These are phyloP conservation scores for Strobilomyces dryophilus DNA, from an alignment of 768 basidiomycete genomes.

Conservation along the genomic window DNA sequence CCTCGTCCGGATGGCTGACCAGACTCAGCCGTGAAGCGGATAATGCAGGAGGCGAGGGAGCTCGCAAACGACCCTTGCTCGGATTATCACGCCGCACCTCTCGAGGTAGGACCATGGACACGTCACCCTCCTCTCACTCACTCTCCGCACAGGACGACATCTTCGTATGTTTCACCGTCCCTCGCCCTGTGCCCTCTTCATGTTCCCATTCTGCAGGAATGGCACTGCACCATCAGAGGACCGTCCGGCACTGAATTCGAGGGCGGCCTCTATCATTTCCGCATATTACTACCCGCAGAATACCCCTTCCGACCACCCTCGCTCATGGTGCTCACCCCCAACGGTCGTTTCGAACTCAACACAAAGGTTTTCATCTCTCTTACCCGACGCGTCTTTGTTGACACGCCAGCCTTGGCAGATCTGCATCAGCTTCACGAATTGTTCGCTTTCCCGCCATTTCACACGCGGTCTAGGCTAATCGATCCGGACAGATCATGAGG, in stretches of 20 bases:
- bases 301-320: slow-evolving; percentile 97
- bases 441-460: slow-evolving; percentile 42
- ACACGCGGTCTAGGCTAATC: slow-evolving; percentile 28
- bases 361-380: slow-evolving; percentile 64
- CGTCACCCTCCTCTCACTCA: slow-evolving; percentile 9
- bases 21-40: slow-evolving; percentile 81
- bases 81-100: slow-evolving; percentile 79
- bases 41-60: slow-evolving; percentile 94
- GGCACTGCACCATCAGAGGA: slow-evolving; percentile 97
- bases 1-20: too few relatives aligned
- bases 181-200: slow-evolving; percentile 18
- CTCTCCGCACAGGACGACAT: slow-evolving; percentile 65
- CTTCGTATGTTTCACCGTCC: slow-evolving; percentile 52
- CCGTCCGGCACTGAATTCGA: slow-evolving; percentile 86
- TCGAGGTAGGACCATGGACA: slow-evolving; percentile 49
- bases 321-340: slow-evolving; percentile 93
- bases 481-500: slow-evolving; percentile 72
- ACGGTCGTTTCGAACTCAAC: slow-evolving; percentile 94
- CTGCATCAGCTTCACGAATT: slow-evolving; percentile 90
- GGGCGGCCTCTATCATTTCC: slow-evolving; percentile 94
- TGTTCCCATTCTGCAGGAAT: slow-evolving; percentile 48
- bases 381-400: slow-evolving; percentile 12
- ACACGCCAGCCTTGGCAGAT: slow-evolving; percentile 46
- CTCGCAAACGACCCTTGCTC: slow-evolving; percentile 79
- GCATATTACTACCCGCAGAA: slow-evolving; percentile 85